Base-by-base conservation (phyloP, 2,329 filamentous ascomycete genomes). In the Sclerotinia borealis region DNA sequence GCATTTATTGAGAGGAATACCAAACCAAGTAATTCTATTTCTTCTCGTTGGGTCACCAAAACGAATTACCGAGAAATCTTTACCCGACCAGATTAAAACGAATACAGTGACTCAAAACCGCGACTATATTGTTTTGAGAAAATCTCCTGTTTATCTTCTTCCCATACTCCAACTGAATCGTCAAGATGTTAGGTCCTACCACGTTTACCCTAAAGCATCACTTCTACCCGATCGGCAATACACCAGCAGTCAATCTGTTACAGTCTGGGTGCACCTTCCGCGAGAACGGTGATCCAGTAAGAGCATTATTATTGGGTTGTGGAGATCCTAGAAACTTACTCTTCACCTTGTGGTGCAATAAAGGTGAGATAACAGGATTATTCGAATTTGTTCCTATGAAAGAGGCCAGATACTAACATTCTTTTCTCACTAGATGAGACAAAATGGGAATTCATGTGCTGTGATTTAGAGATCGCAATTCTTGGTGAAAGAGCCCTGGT, bases 281-380 rank as follows among this genome's bases (percentile, higher is more conserved):
- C 43, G 31, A 34, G 34, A n/a, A 36, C 34, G 45, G 43, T 43
- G 27, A 50, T 25, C 27, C 47, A 25, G 61, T 55, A 2, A 39
- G 59, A 17, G 51, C 64, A 29, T 36, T 67, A n/a, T 29, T 65
- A 15, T n/a, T 67, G 22, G 65, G 64, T 5, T 67, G 65, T 47
- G 65, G 65, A 19, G 65, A 67, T 49, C 52, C 61, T 22, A 59
- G 65, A 41, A 67, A 67, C 39, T 47, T 67, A 1, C 25, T 65
- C 1, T 67, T 67, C 22, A 65, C 65, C 7, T n/a, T 60, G 22
- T 60, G 58, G 36, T 60, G 47, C 22, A 60, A 51, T 22, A 7
- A 43, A 31, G 47, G 58, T 60, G 25, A 43, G 58, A 10, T 5
- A 10, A 4, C 8, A 58, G 2, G 1, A 3, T 25, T n/a, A n/a